Evolutionary conservation across 2,329 filamentous ascomycete genomes (phyloP).

Genomic region (Colletotrichum lupini): DNA sequence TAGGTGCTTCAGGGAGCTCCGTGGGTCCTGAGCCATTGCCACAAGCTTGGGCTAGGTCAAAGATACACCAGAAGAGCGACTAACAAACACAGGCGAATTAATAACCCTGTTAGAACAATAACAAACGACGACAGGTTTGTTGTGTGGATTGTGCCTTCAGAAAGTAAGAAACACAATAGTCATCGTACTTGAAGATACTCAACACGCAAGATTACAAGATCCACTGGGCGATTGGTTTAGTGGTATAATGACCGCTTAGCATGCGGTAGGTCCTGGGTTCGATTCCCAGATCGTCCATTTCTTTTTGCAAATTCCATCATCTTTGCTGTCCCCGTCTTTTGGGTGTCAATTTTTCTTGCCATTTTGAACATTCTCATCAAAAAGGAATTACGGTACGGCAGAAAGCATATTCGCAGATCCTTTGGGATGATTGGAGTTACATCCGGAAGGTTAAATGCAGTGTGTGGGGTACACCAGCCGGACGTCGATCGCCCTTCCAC

Average conservation of each 20-base stretch:
- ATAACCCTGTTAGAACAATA: background rate
- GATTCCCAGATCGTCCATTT: constrained; percentile 4
- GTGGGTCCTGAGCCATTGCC: background rate
- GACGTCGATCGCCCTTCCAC: background rate
- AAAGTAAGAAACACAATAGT: accelerated
- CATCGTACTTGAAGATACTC: accelerated
- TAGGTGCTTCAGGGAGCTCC: background rate
- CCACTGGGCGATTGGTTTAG: constrained; percentile 8
- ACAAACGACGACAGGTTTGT: too few relatives aligned
- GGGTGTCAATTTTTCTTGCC: too few relatives aligned
- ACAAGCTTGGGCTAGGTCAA: background rate
- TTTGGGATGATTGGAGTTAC: background rate
- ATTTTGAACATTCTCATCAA: too few relatives aligned
- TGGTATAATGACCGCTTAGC: constrained; percentile 21
- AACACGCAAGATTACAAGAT: accelerated
- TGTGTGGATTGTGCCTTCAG: too few relatives aligned
- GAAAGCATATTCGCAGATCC: background rate
- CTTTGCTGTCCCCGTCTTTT: background rate
- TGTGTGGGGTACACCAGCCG: background rate
- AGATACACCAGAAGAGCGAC: background rate
- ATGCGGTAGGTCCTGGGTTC: constrained; percentile 20
- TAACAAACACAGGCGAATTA: background rate
- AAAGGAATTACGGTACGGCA: background rate
- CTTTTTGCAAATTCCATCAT: background rate
- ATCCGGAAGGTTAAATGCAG: background rate